Evolutionary conservation across 768 basidiomycete species (phyloP).

Genomic region (Rubroboletus satanas): DNA sequence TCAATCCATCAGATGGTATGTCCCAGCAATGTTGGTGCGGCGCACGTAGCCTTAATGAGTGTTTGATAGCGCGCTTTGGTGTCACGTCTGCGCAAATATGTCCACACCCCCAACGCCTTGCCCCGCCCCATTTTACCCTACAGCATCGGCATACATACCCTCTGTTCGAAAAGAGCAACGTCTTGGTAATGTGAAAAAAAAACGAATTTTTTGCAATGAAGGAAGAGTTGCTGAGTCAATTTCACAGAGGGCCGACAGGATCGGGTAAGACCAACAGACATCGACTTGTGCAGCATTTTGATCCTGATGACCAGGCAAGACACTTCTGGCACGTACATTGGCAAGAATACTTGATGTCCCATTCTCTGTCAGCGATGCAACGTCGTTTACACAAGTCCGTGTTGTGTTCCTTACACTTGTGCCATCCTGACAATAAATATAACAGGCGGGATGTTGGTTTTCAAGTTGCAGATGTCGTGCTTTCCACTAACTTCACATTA

Average conservation of each 20-base stretch:
- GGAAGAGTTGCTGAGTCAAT: constrained; percentile 5
- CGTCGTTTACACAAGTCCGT: constrained; percentile 83
- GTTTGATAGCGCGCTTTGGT: constrained; percentile 33
- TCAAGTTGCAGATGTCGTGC: background rate
- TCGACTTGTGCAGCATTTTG: background rate
- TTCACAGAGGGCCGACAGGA: constrained; percentile 72
- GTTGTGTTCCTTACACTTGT: background rate
- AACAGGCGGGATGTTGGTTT: constrained; percentile 67
- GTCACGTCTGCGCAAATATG: constrained; percentile 58
- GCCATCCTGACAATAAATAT: constrained; percentile 10
- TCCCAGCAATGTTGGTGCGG: background rate
- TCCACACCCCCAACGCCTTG: constrained; percentile 48
- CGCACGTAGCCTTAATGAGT: background rate
- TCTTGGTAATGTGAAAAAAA: constrained; percentile 73
- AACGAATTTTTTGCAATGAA: background rate
- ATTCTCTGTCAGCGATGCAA: constrained; percentile 91
- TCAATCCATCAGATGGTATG: constrained; percentile 29
- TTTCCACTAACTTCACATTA: constrained; percentile 28
- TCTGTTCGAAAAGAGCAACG: constrained; percentile 92
- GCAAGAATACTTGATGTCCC: constrained; percentile 90
- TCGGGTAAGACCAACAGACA: constrained; percentile 52
- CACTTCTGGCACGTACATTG: constrained; percentile 85
- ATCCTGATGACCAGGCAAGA: constrained; percentile 60
- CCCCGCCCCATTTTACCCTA: constrained; percentile 34
- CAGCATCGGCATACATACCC: constrained; percentile 45